Base-by-base conservation (phyloP, 2,329 filamentous ascomycete genomes). In the Ophidiomyces ophidiicola region DNA sequence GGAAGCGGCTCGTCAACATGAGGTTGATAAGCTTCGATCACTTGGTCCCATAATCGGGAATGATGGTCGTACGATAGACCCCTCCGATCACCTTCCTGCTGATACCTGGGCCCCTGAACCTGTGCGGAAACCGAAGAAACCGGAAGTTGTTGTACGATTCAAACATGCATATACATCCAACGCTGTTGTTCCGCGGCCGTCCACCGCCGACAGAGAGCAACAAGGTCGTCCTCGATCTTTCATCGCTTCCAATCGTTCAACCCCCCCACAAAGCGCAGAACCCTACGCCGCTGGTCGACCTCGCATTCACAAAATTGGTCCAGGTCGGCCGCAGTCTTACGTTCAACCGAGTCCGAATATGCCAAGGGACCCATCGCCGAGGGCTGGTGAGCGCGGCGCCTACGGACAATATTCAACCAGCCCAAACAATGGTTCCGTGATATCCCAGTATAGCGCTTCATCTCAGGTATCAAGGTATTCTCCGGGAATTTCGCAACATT, bases 81-180 rank as follows among this genome's bases (percentile, higher is more conserved):
- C 76, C 3, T 76, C 74, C 0, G 76, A 80, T 52, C 74, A 79
- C 51, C 62, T 80, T 1, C 76, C 76, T 1, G 65, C 76, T 2
- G 70, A 77, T 45, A 74, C 72, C 2, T 80, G 76, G 76, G 76
- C 76, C 0, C 76, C 76, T 1, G 76, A 80, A 50, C 76, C 76
- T 2, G 73, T 77, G 46, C 67, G 67, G 26, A 79, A 78, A 48
- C 60, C 53, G 33, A 59, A 58, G 36, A 60, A 71, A 55, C 60
- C 66, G 15, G 65, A 67, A 32, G 61, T 68, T 18, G 62, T 67
- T 11, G 58, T 69, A 32, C 62, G 63, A 7, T 68, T 68, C 46
- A 64, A 63, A 19, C 57, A 64, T 39, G 52, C 55, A 3, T 52
- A 60, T 4, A 46, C 50, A 39, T 48, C 47, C 10, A 24, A 44